These are phyloP conservation scores for Fraxinus paxiana DNA, from an alignment of 305 asterid genomes.

Conservation along the genomic window DNA sequence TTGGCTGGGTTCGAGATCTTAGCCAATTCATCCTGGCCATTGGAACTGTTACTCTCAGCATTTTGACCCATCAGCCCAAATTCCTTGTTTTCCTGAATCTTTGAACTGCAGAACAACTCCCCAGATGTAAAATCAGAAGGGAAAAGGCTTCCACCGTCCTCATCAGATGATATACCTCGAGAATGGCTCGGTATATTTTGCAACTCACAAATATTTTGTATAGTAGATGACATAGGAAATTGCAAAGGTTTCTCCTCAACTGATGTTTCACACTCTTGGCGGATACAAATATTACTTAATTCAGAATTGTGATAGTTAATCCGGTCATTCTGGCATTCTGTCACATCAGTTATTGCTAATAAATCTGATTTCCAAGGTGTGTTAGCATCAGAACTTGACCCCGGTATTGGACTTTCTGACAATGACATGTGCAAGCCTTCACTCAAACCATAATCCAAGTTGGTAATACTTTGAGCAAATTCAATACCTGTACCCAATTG, in stretches of 20 bases:
- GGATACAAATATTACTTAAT: constrained; percentile 33
- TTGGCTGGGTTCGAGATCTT: constrained; percentile 24
- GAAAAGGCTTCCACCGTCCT: constrained; percentile 37
- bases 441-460: constrained; percentile 55
- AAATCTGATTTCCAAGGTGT: constrained; percentile 50
- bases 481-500: constrained; percentile 52
- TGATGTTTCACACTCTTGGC: constrained; percentile 32
- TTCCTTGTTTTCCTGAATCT: constrained; percentile 32
- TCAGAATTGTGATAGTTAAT: constrained; percentile 34
- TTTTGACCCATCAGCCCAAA: constrained; percentile 24
- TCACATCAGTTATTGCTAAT: constrained; percentile 36
- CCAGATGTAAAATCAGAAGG: constrained; percentile 29
- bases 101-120: constrained; percentile 30
- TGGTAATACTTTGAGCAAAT: constrained; percentile 55
- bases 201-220: constrained; percentile 41
- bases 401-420: constrained; percentile 40
- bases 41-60: constrained; percentile 24
- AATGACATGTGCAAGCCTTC: constrained; percentile 48
- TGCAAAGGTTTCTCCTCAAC: constrained; percentile 38
- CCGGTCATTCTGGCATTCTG: constrained; percentile 36
- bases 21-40: constrained; percentile 28
- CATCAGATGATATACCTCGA: constrained; percentile 43
- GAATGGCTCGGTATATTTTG: constrained; percentile 54
- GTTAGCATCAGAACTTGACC: constrained; percentile 33
- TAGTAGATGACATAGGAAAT: constrained; percentile 39